Evolutionary conservation across 176 grass and related monocot species (phyloP), one percentile per base, ranked within the genome.

Genomic region (Musa troglodytarum): DNA sequence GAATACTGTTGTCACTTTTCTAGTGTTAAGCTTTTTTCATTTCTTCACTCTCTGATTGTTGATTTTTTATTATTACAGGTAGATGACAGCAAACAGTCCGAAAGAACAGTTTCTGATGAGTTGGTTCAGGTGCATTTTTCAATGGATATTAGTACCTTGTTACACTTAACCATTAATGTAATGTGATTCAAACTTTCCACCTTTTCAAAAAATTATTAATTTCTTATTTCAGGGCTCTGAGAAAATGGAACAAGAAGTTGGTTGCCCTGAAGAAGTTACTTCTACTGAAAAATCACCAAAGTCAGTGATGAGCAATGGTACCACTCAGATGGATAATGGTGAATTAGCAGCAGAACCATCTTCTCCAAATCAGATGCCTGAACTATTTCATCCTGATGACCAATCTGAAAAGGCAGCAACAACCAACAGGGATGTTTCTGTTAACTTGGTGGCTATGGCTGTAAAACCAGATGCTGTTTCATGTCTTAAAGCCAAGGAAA

Each of bases 51-150:
- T 59, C 1, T 23, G 22, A 11, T 78, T 20, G 17, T 79, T 52
- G n/a, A 21, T 58, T 73, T 88, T 15, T 65, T 85, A 5, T 77
- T 81, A 7, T 84, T 75, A 73, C 76, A 98, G 90, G 87, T 74
- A 52, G 90, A 93, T 73, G 90, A 91, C 56, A 84, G 86, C 80
- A 98, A 91, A 65, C 86, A 91, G 58, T 93, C 90, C 71, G 90
- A 93, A 82, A 82, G 90, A 66, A 93, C 90, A 73, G 82, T 98
- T 65, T 98, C 90, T 76, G 88, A 98, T 63, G 88, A 98, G 68
- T 51, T 88, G 77, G 88, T 84, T 66, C 81, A 93, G 82, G 94
- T 83, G 26, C 26, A 28, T 28, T 28, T 28, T 28, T 28, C 26
- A 28, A 28, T 28, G 74, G 85, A 80, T 9, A 15, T 21, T 10